These are phyloP conservation scores for Scolecobasidium constrictum DNA, from an alignment of 2,329 filamentous ascomycete genomes.

Conservation along the genomic window DNA sequence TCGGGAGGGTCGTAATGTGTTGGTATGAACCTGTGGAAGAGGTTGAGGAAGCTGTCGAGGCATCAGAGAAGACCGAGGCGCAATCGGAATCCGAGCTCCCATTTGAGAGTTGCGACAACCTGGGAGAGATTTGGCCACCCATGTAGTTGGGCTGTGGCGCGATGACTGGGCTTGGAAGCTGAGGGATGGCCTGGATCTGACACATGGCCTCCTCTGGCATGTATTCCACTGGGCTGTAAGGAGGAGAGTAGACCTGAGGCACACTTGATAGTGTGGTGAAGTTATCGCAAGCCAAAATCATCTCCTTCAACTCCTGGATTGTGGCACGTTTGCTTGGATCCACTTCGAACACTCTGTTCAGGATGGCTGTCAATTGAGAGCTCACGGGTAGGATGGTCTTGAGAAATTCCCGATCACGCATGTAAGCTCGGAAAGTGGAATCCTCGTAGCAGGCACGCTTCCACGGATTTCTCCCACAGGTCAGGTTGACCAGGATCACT, in stretches of 20 bases:
- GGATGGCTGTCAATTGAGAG: slow-evolving; percentile 76
- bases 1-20: not conserved
- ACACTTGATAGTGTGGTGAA: slow-evolving; percentile 45
- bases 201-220: not conserved
- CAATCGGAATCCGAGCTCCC: slow-evolving; percentile 28
- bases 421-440: slow-evolving; percentile 86
- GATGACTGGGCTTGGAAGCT: slow-evolving; percentile 18
- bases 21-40: slow-evolving; percentile 9
- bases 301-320: slow-evolving; percentile 64
- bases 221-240: slow-evolving; percentile 7
- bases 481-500: slow-evolving; percentile 93
- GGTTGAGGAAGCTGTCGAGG: slow-evolving; percentile 7
- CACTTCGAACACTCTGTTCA: slow-evolving; percentile 78
- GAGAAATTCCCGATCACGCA: slow-evolving; percentile 75
- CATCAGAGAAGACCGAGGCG: slow-evolving; percentile 27
- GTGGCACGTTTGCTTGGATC: slow-evolving; percentile 75
- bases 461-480: slow-evolving; percentile 97
- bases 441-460: slow-evolving; percentile 91
- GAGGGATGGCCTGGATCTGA: slow-evolving; percentile 15
- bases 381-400: slow-evolving; percentile 88
- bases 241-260: not conserved
- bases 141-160: slow-evolving; percentile 16
- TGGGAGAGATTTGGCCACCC: slow-evolving; percentile 20
- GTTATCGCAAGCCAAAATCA: slow-evolving; percentile 64
- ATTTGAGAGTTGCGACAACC: slow-evolving; percentile 7